A percentile compares a stretch with the other conserved stretches of the same genome.
phyloP scores from a whole-genome alignment of 2,329 filamentous ascomycete genomes.

The Ceratocystis lukuohia region DNA sequence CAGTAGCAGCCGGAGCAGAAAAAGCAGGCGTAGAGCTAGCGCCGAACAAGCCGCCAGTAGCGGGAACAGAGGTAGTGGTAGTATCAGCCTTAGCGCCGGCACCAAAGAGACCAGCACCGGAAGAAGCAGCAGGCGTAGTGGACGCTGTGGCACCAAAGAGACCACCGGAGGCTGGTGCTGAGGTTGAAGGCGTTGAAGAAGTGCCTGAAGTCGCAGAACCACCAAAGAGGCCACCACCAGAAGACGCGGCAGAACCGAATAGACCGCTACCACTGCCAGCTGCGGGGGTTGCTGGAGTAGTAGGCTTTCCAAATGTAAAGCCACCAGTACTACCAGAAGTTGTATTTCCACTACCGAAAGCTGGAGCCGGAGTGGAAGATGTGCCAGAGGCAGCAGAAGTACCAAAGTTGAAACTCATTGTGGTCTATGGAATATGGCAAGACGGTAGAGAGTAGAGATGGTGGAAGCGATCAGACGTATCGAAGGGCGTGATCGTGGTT shows the following conservation, averaged over 20 bases:
- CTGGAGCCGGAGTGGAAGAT: conserved; percentile 22
- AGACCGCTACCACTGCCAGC: conserved; percentile 15
- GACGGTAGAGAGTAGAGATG: not conserved
- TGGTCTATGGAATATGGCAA: conserved; percentile 11
- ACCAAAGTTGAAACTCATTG: conserved; percentile 32
- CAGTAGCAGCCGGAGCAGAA: conserved; percentile 18
- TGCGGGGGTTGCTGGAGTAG: conserved; percentile 10
- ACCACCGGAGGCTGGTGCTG: conserved; percentile 29
- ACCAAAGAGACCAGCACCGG: conserved; percentile 32
- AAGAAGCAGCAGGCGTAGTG: conserved; percentile 28
- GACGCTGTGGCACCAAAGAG: conserved; percentile 29
- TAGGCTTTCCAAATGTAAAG: conserved; percentile 25
- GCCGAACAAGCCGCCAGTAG: conserved; percentile 33
- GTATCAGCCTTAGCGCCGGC: conserved; percentile 7
- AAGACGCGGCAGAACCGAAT: conserved; percentile 18
- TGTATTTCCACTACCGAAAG: conserved; percentile 24
- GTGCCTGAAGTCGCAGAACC: conserved; percentile 22
- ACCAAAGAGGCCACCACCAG: conserved; percentile 20
- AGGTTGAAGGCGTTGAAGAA: conserved; percentile 25
- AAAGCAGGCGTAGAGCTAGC: conserved; percentile 23
- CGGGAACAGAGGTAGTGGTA: conserved; percentile 37
- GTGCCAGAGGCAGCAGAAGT: conserved; percentile 24
- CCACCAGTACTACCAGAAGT: conserved; percentile 10
- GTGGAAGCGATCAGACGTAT: not conserved
- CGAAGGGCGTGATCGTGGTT: not conserved